phyloP scores from a whole-genome alignment of 768 basidiomycete species.

The Multifurca ochricompacta region DNA sequence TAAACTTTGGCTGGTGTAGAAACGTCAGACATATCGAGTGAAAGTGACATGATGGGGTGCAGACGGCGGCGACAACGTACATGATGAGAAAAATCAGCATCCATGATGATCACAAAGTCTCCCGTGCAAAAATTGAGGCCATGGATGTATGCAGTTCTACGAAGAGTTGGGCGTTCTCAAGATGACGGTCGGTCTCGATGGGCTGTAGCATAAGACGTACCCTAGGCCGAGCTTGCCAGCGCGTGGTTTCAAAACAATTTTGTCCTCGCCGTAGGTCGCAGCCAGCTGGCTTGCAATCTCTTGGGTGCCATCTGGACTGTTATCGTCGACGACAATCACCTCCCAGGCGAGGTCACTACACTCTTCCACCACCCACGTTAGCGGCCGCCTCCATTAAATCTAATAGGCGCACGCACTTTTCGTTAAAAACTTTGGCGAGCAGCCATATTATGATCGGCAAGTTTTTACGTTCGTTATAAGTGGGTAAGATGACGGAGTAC shows the following conservation, averaged over 20 bases:
- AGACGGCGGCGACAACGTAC: slow-evolving; percentile 36
- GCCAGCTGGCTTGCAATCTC: slow-evolving; percentile 78
- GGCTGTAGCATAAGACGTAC: too few species aligned
- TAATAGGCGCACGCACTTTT: slow-evolving; percentile 48
- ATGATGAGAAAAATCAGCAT: slow-evolving; percentile 94
- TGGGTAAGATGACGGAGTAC: slow-evolving; percentile 89
- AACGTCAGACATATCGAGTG: neutral
- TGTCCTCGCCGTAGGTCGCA: slow-evolving; percentile 75
- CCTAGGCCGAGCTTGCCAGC: slow-evolving; percentile 88
- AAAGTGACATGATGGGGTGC: neutral
- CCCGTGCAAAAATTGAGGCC: slow-evolving; percentile 85
- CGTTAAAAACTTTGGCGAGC: slow-evolving; percentile 64
- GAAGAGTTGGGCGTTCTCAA: neutral
- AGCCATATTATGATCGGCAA: slow-evolving; percentile 85
- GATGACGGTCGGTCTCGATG: too few species aligned
- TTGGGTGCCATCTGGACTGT: slow-evolving; percentile 88
- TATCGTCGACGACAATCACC: slow-evolving; percentile 86
- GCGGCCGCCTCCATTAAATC: neutral
- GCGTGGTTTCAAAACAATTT: slow-evolving; percentile 80
- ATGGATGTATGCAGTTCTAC: slow-evolving; percentile 86
- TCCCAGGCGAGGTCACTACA: slow-evolving; percentile 73
- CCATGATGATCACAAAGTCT: slow-evolving; percentile 95
- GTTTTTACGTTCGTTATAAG: slow-evolving; percentile 92
- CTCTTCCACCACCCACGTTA: slow-evolving; percentile 19
- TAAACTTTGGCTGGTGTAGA: slow-evolving; percentile 77